Percentiles rank a stretch among this genome's conserved stretches.
phyloP scores from a whole-genome alignment of 1,284 basidiomycete species.

The Cutaneotrichosporon sp. region DNA sequence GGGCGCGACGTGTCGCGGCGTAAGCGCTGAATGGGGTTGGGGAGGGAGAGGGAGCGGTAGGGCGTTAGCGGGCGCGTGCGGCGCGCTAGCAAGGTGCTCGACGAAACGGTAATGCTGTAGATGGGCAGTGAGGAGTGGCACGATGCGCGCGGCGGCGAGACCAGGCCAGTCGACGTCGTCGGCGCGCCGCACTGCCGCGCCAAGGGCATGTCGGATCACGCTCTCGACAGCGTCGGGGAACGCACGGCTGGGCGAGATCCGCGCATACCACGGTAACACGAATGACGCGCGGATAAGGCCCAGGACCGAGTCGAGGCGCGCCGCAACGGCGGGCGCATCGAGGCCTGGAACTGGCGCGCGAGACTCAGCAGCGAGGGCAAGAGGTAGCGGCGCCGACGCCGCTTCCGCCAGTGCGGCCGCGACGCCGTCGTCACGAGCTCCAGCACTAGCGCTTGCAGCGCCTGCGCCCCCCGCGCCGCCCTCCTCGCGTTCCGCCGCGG shows the following conservation, averaged over 20 bases:
- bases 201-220: conserved; percentile 64
- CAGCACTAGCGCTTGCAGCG: too few species aligned
- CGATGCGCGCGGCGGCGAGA: conserved; percentile 71
- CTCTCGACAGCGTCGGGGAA: conserved; percentile 80
- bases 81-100: conserved; percentile 54
- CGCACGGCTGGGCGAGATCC: conserved; percentile 73
- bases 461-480: neutral
- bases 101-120: conserved; percentile 86
- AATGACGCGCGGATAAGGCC: conserved; percentile 76
- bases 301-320: conserved; percentile 68
- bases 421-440: neutral
- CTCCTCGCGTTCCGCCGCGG: neutral
- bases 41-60: conserved; percentile 32
- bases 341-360: conserved; percentile 7
- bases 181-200: conserved; percentile 57
- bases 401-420: neutral
- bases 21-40: conserved; percentile 67
- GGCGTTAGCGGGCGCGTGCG: conserved; percentile 46
- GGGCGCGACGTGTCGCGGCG: conserved; percentile 58
- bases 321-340: conserved; percentile 49
- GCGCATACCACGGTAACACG: conserved; percentile 75
- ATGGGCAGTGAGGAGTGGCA: conserved; percentile 82
- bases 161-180: conserved; percentile 65
- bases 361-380: neutral
- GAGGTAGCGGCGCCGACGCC: neutral